Base-by-base conservation (phyloP, 2,329 filamentous ascomycete species). In the Zarea fungicola region DNA sequence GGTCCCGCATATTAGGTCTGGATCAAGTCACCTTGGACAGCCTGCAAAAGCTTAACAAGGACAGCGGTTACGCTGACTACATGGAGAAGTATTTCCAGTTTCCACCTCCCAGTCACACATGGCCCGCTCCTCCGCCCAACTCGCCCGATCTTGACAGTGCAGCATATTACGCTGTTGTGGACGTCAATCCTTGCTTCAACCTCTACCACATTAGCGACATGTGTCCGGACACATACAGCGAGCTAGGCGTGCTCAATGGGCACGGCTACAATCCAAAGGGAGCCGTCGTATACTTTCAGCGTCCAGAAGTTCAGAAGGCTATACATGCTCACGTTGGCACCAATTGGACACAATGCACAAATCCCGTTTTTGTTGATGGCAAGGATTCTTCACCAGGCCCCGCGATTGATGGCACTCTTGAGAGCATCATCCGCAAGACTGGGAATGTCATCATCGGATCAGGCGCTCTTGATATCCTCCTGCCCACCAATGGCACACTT, bases 111-210 rank as follows among this genome's bases (percentile, higher is more conserved):
- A 77, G 80, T 22, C 69, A 73, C 14, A 70, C 85, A 16, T 83
- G 81, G 0, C 64, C 64, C 0, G 71, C 55, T 2, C 58, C 70
- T 1, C 71, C 35, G 8, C 21, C 53, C 16, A 59, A 60, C 44
- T 56, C 72, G 44, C 60, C 85, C 22, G 82, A 74, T 58, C 62
- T 71, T 52, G 69, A 79, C 42, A 77, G 87, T 41, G 69, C 69
- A 56, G 58, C 82, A 32, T 74, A 75, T 5, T 58, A 71, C n/a
- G n/a, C 34, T n/a, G 65, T 36, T n/a, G 34, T 18, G 16, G n/a
- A 36, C n/a, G 6, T 82, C 35, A 91, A 91, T 66, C 87, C 87
- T 0, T 91, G 87, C 69, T 91, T 84, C 66, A 78, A 89, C 61
- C 68, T 85, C 23, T 90, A 89, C 67, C 77, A 84, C 41, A 75